Evolutionary conservation across 2,329 filamentous ascomycete species (phyloP), one percentile per base, ranked within the genome.

Genomic region (Trichophyton mentagrophytes): DNA sequence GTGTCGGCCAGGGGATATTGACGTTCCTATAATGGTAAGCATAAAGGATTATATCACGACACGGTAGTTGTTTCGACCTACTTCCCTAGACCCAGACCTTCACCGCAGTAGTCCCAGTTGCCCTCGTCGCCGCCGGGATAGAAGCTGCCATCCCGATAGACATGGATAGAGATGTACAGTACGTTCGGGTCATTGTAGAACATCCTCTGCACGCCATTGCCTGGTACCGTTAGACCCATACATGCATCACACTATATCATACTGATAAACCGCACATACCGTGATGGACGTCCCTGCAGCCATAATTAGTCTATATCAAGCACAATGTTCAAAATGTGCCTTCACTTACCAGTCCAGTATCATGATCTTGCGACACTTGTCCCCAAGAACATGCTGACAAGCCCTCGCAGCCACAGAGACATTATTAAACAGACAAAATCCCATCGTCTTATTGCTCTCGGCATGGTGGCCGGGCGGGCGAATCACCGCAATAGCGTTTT

Each of bases 341-440:
- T 33, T 60, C 11, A 85, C 87, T 70, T 86, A 89, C 89, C 93
- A 99, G 70, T 99, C 93, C 6, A 99, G 78, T 66, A 99, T 93
- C 60, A 99, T 75, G 20, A 99, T 83, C 73, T 95, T 97, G 61
- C 90, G 85, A 69, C 92, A 96, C 7, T 77, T 77, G 2, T 92
- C 83, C 1, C 88, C 88, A 66, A 88, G 93, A 62, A 90, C 85
- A 59, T 81, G 77, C 71, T 96, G 90, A 70, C 91, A 96, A 11
- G 91, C 88, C 62, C 84, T 87, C n/a, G 90, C 86, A 1, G 91
- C 92, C 62, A 99, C 88, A 20, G 89, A 90, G 2, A 97, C 93
- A 69, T 99, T 99, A 76, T 99, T 96, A 77, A 97, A 97, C 62
- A 97, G 83, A 72, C 93, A 99, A 70, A 99, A 99, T 0, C 93